Percentiles rank a stretch among this genome's conserved stretches.
These are phyloP conservation scores for Aspergillus sparsus DNA, from an alignment of 495 filamentous ascomycete genomes.

Conservation along the genomic window DNA sequence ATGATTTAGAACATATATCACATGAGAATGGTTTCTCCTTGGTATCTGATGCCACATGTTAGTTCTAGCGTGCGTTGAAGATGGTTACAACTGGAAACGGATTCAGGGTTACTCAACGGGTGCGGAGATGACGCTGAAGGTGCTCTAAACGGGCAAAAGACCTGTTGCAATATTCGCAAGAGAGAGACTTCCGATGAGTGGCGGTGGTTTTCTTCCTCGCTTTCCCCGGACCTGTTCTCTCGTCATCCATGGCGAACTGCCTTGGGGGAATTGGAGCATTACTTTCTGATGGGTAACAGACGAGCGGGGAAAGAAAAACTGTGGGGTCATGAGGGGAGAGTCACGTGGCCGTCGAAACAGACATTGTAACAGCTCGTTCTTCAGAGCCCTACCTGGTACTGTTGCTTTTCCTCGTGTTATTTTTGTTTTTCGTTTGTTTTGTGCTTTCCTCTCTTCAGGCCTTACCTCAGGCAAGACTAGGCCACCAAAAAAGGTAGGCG, in stretches of 20 bases:
- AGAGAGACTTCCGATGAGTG: constrained; percentile 48
- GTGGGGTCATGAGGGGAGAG: constrained; percentile 43
- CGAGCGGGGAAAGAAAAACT: constrained; percentile 42
- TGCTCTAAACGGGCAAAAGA: constrained; percentile 55
- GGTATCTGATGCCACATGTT: constrained; percentile 45
- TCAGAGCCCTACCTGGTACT: not conserved
- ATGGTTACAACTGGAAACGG: constrained; percentile 17
- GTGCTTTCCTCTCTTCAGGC: not conserved
- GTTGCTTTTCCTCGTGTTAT: too few relatives aligned
- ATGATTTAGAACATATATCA: constrained; percentile 53
- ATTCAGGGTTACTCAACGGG: constrained; percentile 50
- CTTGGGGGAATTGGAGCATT: constrained; percentile 29
- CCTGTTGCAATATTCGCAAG: constrained; percentile 52
- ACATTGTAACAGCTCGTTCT: not conserved
- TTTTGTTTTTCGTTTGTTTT: too few relatives aligned
- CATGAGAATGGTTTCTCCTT: constrained; percentile 58
- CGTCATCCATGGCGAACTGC: constrained; percentile 47
- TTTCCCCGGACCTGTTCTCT: constrained; percentile 42
- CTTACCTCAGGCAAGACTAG: not conserved
- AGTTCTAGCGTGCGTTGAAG: constrained; percentile 21
- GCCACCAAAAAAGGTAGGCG: not conserved
- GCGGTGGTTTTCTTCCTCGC: constrained; percentile 45
- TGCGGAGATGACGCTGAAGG: constrained; percentile 57
- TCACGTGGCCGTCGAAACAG: constrained; percentile 34
- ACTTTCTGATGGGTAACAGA: constrained; percentile 24